phyloP scores from a whole-genome alignment of 345 rosid genomes.

The Isatis tinctoria region DNA sequence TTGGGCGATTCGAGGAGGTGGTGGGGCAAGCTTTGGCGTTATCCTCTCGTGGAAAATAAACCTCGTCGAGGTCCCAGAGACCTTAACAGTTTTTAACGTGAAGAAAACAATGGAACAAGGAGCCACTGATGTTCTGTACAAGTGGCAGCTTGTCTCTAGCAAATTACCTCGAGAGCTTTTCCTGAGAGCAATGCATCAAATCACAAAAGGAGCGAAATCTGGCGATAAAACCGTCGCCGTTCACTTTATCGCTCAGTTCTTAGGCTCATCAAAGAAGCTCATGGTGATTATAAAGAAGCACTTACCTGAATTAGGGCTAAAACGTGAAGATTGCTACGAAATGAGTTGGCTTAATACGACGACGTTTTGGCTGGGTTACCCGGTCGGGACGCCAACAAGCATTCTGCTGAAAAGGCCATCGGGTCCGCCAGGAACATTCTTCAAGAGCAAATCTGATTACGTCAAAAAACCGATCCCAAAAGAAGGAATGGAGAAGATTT shows the following conservation, averaged over 20 bases:
- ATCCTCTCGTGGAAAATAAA: slow-evolving; percentile 44
- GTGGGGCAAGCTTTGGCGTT: slow-evolving; percentile 52
- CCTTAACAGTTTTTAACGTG: slow-evolving; percentile 37
- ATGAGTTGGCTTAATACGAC: slow-evolving; percentile 42
- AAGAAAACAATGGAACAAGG: slow-evolving; percentile 30
- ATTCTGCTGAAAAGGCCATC: slow-evolving; percentile 25
- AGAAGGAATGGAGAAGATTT: slow-evolving; percentile 25
- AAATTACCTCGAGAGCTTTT: slow-evolving; percentile 32
- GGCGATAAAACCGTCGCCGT: slow-evolving; percentile 25
- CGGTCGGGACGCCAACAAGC: slow-evolving; percentile 20
- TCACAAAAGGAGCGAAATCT: background rate
- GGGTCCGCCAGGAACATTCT: background rate
- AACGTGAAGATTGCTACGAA: slow-evolving; percentile 38
- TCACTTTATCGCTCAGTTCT: slow-evolving; percentile 34
- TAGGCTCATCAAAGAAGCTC: slow-evolving; percentile 31
- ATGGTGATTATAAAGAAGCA: slow-evolving; percentile 14
- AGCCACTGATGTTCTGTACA: slow-evolving; percentile 24
- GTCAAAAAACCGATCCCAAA: slow-evolving; percentile 29
- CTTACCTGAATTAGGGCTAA: slow-evolving; percentile 39
- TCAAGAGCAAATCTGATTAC: slow-evolving; percentile 47
- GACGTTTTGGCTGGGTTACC: slow-evolving; percentile 15
- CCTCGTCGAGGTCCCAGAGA: slow-evolving; percentile 45
- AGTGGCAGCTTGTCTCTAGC: slow-evolving; percentile 39
- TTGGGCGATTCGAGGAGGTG: slow-evolving; percentile 65
- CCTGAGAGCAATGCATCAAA: slow-evolving; percentile 29